Conservation (phyloP, 805 yeast genomes). For the Saturnispora saitoi region DNA sequence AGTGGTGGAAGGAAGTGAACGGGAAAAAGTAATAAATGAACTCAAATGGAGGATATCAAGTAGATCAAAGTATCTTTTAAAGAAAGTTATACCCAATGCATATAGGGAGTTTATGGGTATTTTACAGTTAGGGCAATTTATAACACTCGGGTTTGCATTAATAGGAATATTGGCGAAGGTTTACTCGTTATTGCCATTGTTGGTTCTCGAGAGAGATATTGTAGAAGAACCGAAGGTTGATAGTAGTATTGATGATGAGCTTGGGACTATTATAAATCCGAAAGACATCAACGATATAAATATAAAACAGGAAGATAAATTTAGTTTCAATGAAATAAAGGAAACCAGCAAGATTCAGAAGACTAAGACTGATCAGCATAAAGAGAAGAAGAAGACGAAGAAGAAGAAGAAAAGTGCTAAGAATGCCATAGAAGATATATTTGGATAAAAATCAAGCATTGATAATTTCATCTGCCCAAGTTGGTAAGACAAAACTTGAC, state of each 20-base stretch:
- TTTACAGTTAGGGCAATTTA: conserved; percentile 67
- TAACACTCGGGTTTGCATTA: conserved; percentile 62
- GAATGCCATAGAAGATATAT: conserved; percentile 67
- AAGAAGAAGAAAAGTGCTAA: conserved; percentile 37
- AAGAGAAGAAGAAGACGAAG: neutral
- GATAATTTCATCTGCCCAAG: conserved; percentile 48
- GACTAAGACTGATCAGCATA: too few species aligned
- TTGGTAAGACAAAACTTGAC: conserved; percentile 71
- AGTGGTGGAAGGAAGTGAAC: neutral
- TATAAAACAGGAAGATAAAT: too few species aligned
- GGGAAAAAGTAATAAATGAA: too few species aligned
- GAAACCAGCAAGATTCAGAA: neutral
- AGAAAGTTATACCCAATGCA: conserved; percentile 36
- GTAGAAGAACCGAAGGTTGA: neutral
- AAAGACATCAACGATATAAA: too few species aligned
- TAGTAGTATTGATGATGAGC: too few species aligned
- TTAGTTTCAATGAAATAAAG: neutral
- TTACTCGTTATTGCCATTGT: conserved; percentile 13
- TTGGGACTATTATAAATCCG: too few species aligned
- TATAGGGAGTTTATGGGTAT: conserved; percentile 58
- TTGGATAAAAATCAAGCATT: conserved; percentile 39
- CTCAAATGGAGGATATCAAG: neutral
- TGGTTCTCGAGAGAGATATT: neutral
- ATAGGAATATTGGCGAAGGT: conserved; percentile 49
- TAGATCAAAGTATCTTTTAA: conserved; percentile 23